Conservation (phyloP, 768 basidiomycete species). For the Agrocybe pediades region DNA sequence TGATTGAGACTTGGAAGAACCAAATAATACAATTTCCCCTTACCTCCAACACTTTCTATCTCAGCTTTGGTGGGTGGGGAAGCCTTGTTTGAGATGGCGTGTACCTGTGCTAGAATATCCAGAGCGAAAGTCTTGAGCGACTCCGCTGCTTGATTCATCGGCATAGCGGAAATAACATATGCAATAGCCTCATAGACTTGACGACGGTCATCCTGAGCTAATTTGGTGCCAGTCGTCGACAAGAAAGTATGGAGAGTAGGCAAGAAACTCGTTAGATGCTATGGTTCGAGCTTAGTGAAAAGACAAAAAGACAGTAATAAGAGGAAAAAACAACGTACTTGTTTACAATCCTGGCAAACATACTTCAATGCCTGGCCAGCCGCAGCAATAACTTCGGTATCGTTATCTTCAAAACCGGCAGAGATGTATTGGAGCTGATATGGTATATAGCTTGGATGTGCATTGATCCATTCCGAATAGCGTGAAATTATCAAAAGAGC, state of each 20-base stretch:
- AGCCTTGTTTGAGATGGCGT: slow-evolving; percentile 57
- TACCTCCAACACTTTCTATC: slow-evolving; percentile 67
- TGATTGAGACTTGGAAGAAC: slow-evolving; percentile 1
- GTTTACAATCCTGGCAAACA: slow-evolving; percentile 95
- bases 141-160: slow-evolving; percentile 82
- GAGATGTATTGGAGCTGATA: slow-evolving; percentile 91
- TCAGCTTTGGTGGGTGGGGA: slow-evolving; percentile 68
- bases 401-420: slow-evolving; percentile 81
- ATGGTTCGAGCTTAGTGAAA: slow-evolving; percentile 12
- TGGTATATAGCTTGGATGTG: slow-evolving; percentile 84
- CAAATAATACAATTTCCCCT: slow-evolving; percentile 26
- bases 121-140: slow-evolving; percentile 85
- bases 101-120: slow-evolving; percentile 81
- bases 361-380: slow-evolving; percentile 96
- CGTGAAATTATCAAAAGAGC: slow-evolving; percentile 92
- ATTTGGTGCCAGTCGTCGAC: slow-evolving; percentile 72
- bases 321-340: slow-evolving; percentile 43
- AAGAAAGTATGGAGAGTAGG: slow-evolving; percentile 92
- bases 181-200: slow-evolving; percentile 97
- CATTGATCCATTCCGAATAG: slow-evolving; percentile 96
- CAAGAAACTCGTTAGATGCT: slow-evolving; percentile 92
- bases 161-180: slow-evolving; percentile 93
- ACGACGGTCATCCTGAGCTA: slow-evolving; percentile 84
- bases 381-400: slow-evolving; percentile 85
- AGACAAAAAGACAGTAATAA: slow-evolving; percentile 1